phyloP scores from a whole-genome alignment of 257 asterid genomes.

The Anisodus tanguticus region DNA sequence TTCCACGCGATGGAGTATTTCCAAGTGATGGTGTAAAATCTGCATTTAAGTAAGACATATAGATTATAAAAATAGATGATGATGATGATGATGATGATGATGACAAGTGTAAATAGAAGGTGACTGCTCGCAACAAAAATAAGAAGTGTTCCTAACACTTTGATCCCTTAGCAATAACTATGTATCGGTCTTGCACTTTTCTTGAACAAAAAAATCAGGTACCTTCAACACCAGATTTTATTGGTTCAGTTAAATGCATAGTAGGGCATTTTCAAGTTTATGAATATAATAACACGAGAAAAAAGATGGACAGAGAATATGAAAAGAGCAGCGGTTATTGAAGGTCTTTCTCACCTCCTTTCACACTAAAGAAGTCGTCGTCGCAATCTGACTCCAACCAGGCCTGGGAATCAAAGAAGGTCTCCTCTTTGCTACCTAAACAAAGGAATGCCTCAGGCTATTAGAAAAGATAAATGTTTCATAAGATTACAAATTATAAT shows the following conservation, averaged over 20 bases:
- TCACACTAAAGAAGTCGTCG: constrained; percentile 76
- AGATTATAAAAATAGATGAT: background rate
- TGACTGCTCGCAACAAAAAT: background rate
- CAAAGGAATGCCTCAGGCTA: constrained; percentile 31
- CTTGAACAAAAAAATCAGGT: background rate
- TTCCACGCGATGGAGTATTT: constrained; percentile 73
- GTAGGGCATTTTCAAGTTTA: background rate
- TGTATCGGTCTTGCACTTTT: background rate
- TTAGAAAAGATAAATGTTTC: background rate
- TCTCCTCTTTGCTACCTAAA: constrained; percentile 77
- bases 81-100: background rate
- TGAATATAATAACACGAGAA: background rate
- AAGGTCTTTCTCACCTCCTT: constrained; percentile 66
- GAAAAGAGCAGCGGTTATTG: background rate
- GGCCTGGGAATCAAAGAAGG: constrained; percentile 71
- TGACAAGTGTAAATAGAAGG: background rate
- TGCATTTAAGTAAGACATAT: constrained; percentile 28
- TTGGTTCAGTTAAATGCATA: background rate
- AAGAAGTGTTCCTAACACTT: background rate
- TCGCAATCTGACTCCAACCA: constrained; percentile 87
- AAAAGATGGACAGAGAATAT: background rate
- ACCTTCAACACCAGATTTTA: background rate
- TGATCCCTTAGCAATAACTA: constrained; percentile 8
- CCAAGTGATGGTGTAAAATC: constrained; percentile 82
- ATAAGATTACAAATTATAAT: background rate